These are phyloP conservation scores for Metarhizium sp. DNA, from an alignment of 2,329 filamentous ascomycete genomes.

Conservation along the genomic window DNA sequence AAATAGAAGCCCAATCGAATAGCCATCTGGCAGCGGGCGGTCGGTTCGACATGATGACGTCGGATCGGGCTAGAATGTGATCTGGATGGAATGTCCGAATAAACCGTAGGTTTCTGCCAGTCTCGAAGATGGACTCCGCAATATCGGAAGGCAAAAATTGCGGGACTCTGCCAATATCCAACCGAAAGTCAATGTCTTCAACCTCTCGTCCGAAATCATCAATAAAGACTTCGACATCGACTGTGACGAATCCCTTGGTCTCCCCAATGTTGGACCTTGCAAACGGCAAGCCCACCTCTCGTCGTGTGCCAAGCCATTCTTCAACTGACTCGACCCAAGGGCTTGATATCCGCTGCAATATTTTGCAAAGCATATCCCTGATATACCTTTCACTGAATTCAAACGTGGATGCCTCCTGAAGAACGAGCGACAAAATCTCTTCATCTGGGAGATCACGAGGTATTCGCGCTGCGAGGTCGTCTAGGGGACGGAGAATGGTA, in stretches of 20 bases:
- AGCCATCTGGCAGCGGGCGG: slow-evolving; percentile 57
- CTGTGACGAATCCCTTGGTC: slow-evolving; percentile 50
- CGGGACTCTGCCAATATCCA: slow-evolving; percentile 59
- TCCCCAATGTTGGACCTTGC: slow-evolving; percentile 34
- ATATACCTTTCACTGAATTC: slow-evolving; percentile 56
- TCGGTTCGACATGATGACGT: slow-evolving; percentile 32
- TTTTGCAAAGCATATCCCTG: slow-evolving; percentile 54
- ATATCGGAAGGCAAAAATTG: slow-evolving; percentile 63
- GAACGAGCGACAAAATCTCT: slow-evolving; percentile 50
- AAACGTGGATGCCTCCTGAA: slow-evolving; percentile 50
- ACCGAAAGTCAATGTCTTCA: slow-evolving; percentile 49
- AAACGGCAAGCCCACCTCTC: slow-evolving; percentile 45
- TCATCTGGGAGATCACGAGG: slow-evolving; percentile 43
- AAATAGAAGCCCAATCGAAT: slow-evolving; percentile 63
- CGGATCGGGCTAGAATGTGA: slow-evolving; percentile 54
- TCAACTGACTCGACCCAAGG: slow-evolving; percentile 61
- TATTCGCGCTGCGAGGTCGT: slow-evolving; percentile 38
- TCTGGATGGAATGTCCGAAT: slow-evolving; percentile 60
- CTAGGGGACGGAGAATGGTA: slow-evolving; percentile 42
- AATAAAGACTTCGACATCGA: slow-evolving; percentile 42
- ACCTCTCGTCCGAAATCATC: slow-evolving; percentile 51
- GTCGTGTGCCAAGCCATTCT: slow-evolving; percentile 64
- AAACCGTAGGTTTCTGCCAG: slow-evolving; percentile 65
- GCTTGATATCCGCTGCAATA: slow-evolving; percentile 51
- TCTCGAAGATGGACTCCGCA: slow-evolving; percentile 65